phyloP scores from a whole-genome alignment of 768 basidiomycete genomes.

The Suillus discolor region DNA sequence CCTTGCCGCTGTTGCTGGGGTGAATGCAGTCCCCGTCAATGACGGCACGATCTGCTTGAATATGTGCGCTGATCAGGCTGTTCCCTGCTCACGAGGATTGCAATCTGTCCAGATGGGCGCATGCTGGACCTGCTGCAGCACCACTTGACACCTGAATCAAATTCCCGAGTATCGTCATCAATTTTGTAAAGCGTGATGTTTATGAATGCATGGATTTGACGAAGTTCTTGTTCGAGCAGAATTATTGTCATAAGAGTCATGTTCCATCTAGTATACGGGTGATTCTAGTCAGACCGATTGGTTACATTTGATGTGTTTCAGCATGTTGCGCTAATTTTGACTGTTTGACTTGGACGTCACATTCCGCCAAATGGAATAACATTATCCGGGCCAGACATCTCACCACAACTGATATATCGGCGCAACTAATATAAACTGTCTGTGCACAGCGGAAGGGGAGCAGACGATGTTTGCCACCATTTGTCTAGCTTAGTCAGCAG shows the following conservation, averaged over 20 bases:
- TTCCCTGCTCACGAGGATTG: not conserved
- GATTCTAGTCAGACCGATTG: too few relatives aligned
- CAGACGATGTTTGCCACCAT: not conserved
- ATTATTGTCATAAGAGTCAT: not conserved
- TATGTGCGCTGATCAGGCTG: not conserved
- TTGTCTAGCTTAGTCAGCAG: slow-evolving; percentile 33
- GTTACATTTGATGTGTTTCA: too few relatives aligned
- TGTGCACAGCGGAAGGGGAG: too few relatives aligned
- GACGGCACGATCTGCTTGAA: not conserved
- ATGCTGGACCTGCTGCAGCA: not conserved
- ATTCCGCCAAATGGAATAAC: too few relatives aligned
- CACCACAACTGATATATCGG: too few relatives aligned
- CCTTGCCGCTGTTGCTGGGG: not conserved
- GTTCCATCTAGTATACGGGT: not conserved
- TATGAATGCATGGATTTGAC: not conserved
- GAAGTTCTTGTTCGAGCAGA: not conserved
- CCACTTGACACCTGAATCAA: not conserved
- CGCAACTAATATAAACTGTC: too few relatives aligned
- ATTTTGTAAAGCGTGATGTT: not conserved
- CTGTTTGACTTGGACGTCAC: too few relatives aligned
- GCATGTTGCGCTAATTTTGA: too few relatives aligned
- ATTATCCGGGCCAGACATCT: too few relatives aligned
- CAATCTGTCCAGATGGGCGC: not conserved
- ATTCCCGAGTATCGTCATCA: not conserved
- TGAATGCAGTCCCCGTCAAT: not conserved